These are phyloP conservation scores for Annulohypoxylon truncatum DNA, from an alignment of 2,329 filamentous ascomycete genomes.

Conservation along the genomic window DNA sequence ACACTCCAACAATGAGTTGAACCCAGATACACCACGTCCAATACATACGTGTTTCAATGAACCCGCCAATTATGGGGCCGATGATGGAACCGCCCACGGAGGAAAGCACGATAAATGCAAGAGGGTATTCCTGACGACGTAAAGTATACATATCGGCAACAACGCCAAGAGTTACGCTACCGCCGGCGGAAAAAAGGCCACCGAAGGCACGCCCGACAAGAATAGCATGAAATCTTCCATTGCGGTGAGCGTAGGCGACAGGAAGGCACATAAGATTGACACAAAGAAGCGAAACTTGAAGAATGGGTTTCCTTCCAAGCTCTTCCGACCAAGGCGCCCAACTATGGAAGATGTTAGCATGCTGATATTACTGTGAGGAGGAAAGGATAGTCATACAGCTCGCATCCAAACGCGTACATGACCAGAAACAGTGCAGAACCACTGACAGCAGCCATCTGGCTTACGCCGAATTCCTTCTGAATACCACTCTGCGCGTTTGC, in stretches of 20 bases:
- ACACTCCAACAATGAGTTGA: slow-evolving; percentile 66
- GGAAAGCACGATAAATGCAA: slow-evolving; percentile 69
- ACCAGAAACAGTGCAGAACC: slow-evolving; percentile 63
- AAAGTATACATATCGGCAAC: slow-evolving; percentile 72
- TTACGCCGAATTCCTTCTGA: slow-evolving; percentile 58
- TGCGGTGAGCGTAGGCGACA: slow-evolving; percentile 55
- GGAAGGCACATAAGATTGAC: slow-evolving; percentile 67
- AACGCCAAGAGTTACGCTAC: slow-evolving; percentile 73
- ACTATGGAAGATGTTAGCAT: slow-evolving; percentile 54
- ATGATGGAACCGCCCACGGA: slow-evolving; percentile 67
- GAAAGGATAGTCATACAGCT: slow-evolving; percentile 60
- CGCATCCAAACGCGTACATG: slow-evolving; percentile 63
- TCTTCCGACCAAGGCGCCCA: slow-evolving; percentile 68
- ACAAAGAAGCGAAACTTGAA: slow-evolving; percentile 62
- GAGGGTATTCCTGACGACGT: slow-evolving; percentile 67
- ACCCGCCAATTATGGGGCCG: slow-evolving; percentile 66
- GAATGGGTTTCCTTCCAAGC: slow-evolving; percentile 62
- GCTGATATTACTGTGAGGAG: neutral
- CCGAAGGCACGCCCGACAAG: slow-evolving; percentile 58
- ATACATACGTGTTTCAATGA: slow-evolving; percentile 58
- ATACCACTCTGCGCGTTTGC: slow-evolving; percentile 62
- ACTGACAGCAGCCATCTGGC: slow-evolving; percentile 58
- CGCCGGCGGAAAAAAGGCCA: slow-evolving; percentile 71
- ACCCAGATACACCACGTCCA: slow-evolving; percentile 74
- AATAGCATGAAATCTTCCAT: slow-evolving; percentile 54